Percentiles rank a stretch among this genome's conserved stretches.
phyloP scores from a whole-genome alignment of 139 green algal genomes.

The Edaphochlamys debaryana region DNA sequence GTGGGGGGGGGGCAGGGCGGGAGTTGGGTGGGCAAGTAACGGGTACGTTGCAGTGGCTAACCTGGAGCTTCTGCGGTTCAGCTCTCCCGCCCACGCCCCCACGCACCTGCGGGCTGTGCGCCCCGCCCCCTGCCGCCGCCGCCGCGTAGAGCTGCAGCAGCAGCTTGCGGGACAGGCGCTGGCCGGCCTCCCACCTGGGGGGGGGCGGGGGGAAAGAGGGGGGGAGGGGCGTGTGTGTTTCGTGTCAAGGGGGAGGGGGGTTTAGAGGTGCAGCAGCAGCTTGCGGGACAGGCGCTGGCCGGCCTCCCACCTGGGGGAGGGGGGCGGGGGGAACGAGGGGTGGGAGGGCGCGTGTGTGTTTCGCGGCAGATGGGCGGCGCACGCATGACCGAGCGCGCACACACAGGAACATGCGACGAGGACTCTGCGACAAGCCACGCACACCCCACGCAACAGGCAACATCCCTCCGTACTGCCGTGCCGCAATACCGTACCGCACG shows the following conservation, averaged over 20 bases:
- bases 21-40: no score
- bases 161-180: slow-evolving; percentile 82
- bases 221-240: no score
- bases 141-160: slow-evolving; percentile 82
- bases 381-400: no score
- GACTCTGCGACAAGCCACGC: no score
- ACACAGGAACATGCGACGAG: no score
- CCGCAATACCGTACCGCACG: no score
- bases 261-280: slow-evolving; percentile 86
- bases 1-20: no score
- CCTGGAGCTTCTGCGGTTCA: no score
- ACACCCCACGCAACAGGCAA: no score
- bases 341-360: no score
- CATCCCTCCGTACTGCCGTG: no score
- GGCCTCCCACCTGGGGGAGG: slow-evolving; percentile 82
- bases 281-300: slow-evolving; percentile 83
- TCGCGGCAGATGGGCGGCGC: not conserved
- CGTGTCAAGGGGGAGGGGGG: not conserved
- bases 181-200: slow-evolving; percentile 87
- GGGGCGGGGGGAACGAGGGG: not conserved
- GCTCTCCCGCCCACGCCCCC: not conserved
- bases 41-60: no score
- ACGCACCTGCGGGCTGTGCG: slow-evolving; percentile 19
- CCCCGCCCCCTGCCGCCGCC: slow-evolving; percentile 30
- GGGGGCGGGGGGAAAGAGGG: not conserved